Conservation (phyloP, 2,329 filamentous ascomycete genomes). For the Dothiorella sarmentorum region DNA sequence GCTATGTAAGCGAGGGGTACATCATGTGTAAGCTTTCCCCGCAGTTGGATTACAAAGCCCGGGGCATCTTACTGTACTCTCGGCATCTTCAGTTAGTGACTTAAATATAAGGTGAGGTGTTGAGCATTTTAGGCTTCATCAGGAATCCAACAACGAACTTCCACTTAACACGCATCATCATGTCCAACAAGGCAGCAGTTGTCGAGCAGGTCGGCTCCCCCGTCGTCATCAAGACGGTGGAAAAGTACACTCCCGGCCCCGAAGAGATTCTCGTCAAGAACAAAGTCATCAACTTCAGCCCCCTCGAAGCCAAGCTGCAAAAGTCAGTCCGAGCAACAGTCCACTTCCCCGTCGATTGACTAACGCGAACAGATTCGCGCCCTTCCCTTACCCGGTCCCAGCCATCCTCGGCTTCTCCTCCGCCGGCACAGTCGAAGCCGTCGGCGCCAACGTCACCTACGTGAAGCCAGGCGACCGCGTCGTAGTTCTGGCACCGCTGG, state of each 20-base stretch:
- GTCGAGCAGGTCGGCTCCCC: not conserved
- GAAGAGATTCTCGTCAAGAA: slow-evolving; percentile 27
- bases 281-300: slow-evolving; percentile 28
- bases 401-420: slow-evolving; percentile 30
- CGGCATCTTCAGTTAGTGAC: not conserved
- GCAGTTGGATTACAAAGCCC: not conserved
- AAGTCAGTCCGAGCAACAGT: slow-evolving; percentile 22
- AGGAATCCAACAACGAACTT: not conserved
- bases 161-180: not conserved
- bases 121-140: not conserved
- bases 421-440: slow-evolving; percentile 31
- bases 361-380: not conserved
- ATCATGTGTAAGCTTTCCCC: too few relatives aligned
- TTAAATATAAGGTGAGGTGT: not conserved
- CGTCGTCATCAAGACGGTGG: not conserved
- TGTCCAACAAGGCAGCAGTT: not conserved
- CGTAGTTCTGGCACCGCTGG: slow-evolving; percentile 18
- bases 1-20: too few relatives aligned
- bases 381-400: slow-evolving; percentile 23
- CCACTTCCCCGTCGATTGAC: slow-evolving; percentile 15
- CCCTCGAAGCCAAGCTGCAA: slow-evolving; percentile 31
- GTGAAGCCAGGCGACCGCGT: slow-evolving; percentile 36
- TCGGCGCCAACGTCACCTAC: slow-evolving; percentile 30
- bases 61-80: not conserved
- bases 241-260: slow-evolving; percentile 9